phyloP scores from a whole-genome alignment of 805 yeast genomes.

The Peterozyma toletana region DNA sequence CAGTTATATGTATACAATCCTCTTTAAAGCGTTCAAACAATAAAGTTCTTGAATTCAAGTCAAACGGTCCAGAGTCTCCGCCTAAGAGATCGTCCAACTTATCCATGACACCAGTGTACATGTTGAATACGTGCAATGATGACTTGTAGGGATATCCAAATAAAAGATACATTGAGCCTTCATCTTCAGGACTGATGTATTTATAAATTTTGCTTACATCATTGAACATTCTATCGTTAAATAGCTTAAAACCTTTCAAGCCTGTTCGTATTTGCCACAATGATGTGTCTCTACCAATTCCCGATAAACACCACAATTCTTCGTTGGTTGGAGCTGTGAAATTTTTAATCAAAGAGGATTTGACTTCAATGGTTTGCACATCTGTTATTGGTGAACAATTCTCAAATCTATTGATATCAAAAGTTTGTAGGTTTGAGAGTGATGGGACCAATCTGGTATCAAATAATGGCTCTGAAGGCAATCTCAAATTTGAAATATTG shows the following conservation, averaged over 20 bases:
- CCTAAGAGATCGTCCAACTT: background rate
- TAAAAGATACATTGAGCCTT: background rate
- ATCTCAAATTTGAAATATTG: too few relatives aligned
- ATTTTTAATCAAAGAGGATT: background rate
- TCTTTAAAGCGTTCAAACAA: background rate
- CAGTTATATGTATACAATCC: background rate
- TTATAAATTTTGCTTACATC: background rate
- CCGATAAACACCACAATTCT: conserved; percentile 5
- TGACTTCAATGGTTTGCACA: background rate
- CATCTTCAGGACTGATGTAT: background rate
- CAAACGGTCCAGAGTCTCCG: background rate
- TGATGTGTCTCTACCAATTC: background rate
- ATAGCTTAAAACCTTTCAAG: background rate
- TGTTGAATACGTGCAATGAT: background rate
- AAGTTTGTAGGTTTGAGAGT: too few relatives aligned
- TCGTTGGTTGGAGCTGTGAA: background rate
- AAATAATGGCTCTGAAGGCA: too few relatives aligned
- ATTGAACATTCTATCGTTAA: conserved; percentile 4
- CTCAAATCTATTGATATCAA: background rate
- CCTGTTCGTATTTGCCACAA: conserved; percentile 1
- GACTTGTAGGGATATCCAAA: background rate
- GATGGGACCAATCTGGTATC: too few relatives aligned
- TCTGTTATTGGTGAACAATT: conserved; percentile 7
- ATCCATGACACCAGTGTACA: background rate
- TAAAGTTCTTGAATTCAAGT: background rate